Base-by-base conservation (phyloP, 2,329 filamentous ascomycete species). In the Hypomyces perniciosus region DNA sequence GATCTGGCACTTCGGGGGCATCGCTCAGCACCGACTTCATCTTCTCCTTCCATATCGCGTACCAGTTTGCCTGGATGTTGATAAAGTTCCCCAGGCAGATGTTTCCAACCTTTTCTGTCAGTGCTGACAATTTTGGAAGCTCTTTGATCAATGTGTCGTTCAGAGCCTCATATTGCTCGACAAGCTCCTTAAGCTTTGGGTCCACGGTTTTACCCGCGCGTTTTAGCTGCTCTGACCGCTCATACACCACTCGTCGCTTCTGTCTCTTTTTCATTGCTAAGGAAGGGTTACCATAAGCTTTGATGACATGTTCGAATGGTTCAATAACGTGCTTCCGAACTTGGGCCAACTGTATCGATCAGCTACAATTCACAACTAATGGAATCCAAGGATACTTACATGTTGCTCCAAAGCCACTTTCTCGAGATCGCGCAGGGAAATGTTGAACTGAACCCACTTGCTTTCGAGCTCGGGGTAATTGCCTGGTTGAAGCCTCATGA, bases 111-210 rank as follows among this genome's bases (percentile, higher is more conserved):
- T 85, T 87, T 55, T 89, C 88, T 1, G 92, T 96, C 56, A 93
- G 72, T 6, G 74, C 71, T 46, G 93, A 95, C 12, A 99, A 78
- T 64, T 85, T 85, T 1, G 92, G 92, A 43, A 99, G 77, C 65
- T 97, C 92, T 58, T 92, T 86, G 69, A 96, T 96, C 53, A 97
- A 76, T 1, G 92, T 90, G 56, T 96, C 89, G 63, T 97, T 97
- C 53, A 99, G 76, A 6, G 90, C 90, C 38, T 88, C 80, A 67
- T 96, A 99, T 64, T 95, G 86, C 62, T 96, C 90, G 20, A 90
- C 89, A 37, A 87, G 81, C 59, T 95, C 90, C 12, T 81, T 76
- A 4, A 91, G 85, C 65, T 92, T 93, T 62, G 90, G 86, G 65
- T 97, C 92, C 9, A 90, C 77, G 59, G 89, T 95, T 68, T 95